Evolutionary conservation across 2,329 filamentous ascomycete species (phyloP).

Genomic region (Aureobasidium pullulans): DNA sequence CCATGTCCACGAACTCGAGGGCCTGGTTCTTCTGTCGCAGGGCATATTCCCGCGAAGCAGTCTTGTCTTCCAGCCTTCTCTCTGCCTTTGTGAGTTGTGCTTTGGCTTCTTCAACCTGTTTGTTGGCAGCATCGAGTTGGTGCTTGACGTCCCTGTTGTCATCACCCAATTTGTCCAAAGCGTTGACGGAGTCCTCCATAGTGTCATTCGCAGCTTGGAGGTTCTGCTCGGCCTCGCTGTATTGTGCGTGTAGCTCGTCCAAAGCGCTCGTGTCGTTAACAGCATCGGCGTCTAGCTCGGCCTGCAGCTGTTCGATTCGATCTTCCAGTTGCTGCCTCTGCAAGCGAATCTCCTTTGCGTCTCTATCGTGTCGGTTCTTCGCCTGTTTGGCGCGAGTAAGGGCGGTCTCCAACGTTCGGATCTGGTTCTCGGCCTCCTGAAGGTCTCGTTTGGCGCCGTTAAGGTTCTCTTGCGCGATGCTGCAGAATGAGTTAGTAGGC

Average conservation of each 20-base stretch:
- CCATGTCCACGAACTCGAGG: constrained; percentile 27
- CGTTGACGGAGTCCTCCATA: constrained; percentile 41
- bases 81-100: constrained; percentile 26
- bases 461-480: constrained; percentile 36
- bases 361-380: constrained; percentile 43
- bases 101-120: constrained; percentile 21
- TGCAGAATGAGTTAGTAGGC: not conserved
- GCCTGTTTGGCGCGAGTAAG: constrained; percentile 44
- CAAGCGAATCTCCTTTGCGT: constrained; percentile 44
- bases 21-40: constrained; percentile 37
- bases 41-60: constrained; percentile 27
- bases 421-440: constrained; percentile 43
- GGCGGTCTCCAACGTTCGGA: constrained; percentile 41
- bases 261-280: constrained; percentile 47
- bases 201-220: constrained; percentile 35
- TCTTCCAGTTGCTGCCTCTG: constrained; percentile 55
- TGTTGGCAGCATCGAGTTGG: constrained; percentile 25
- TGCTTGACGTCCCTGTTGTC: constrained; percentile 25
- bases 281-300: constrained; percentile 50
- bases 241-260: constrained; percentile 37
- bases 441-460: constrained; percentile 39
- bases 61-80: constrained; percentile 24
- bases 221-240: constrained; percentile 51
- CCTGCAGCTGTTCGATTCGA: constrained; percentile 57
- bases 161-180: constrained; percentile 37